phyloP scores from a whole-genome alignment of 192 early-diverging fungal species.

The Umbelopsis ramanniana region DNA sequence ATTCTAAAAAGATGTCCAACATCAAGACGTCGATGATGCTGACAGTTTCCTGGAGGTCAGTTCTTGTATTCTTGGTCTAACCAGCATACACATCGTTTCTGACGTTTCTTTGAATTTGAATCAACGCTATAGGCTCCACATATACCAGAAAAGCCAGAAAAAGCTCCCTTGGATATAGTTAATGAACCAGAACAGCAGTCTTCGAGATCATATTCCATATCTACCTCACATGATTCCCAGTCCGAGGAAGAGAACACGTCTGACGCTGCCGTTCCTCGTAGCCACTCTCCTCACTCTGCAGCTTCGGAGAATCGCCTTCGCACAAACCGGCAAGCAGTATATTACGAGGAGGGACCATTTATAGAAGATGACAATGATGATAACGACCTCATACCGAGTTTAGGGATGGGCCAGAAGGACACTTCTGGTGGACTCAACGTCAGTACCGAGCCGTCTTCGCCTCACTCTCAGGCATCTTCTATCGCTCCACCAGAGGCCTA shows the following conservation, averaged over 20 bases:
- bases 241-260: neutral
- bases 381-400: neutral
- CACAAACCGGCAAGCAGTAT: slow-evolving; percentile 2
- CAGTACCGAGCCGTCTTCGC: neutral
- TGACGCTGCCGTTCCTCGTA: neutral
- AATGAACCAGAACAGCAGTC: neutral
- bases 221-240: neutral
- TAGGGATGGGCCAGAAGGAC: neutral
- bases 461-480: neutral
- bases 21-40: neutral
- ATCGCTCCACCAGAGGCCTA: slow-evolving; percentile 21
- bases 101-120: neutral
- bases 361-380: neutral
- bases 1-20: neutral
- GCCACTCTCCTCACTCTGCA: neutral
- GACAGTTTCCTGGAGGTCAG: slow-evolving; percentile 6
- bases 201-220: neutral
- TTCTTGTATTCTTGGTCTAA: neutral
- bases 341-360: slow-evolving; percentile 1
- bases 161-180: neutral
- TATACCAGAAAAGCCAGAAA: neutral
- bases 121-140: neutral
- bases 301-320: neutral
- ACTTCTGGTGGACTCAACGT: neutral
- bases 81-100: neutral